Evolutionary conservation across 352 stramenopile species (phyloP).

Genomic region (Ophiocytium majus): DNA sequence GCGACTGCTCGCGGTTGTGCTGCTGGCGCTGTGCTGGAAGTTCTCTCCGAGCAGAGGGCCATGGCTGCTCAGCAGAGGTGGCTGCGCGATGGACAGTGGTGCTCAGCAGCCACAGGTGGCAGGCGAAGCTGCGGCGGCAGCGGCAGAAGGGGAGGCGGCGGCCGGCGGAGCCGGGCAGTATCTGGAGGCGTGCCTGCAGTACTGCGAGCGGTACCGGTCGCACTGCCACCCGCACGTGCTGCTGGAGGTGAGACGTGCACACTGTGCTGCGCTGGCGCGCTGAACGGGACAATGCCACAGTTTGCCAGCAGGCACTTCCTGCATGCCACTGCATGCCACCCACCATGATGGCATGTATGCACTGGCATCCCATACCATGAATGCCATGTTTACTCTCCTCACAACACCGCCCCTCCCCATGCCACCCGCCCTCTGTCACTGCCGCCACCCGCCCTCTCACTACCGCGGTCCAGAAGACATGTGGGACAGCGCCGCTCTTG

Average conservation of each 20-base stretch:
- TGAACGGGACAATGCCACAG: too few relatives aligned
- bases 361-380: not conserved
- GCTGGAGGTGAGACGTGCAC: not conserved
- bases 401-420: not conserved
- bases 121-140: too few relatives aligned
- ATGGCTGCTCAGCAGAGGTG: too few relatives aligned
- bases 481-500: too few relatives aligned
- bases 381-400: not conserved
- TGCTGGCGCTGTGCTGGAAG: not conserved
- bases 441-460: too few relatives aligned
- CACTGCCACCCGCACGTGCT: constrained; percentile 21
- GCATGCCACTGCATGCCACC: not conserved
- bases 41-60: not conserved
- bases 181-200: not conserved
- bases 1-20: not conserved
- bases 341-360: not conserved
- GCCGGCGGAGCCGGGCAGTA: too few relatives aligned
- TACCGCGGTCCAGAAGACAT: too few relatives aligned
- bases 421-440: not conserved
- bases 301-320: too few relatives aligned
- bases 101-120: too few relatives aligned
- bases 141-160: too few relatives aligned
- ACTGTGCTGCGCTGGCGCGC: not conserved
- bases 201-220: constrained; percentile 12
- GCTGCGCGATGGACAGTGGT: too few relatives aligned